Evolutionary conservation across 2,329 filamentous ascomycete genomes (phyloP).

Genomic region (Colletotrichum noveboracense): DNA sequence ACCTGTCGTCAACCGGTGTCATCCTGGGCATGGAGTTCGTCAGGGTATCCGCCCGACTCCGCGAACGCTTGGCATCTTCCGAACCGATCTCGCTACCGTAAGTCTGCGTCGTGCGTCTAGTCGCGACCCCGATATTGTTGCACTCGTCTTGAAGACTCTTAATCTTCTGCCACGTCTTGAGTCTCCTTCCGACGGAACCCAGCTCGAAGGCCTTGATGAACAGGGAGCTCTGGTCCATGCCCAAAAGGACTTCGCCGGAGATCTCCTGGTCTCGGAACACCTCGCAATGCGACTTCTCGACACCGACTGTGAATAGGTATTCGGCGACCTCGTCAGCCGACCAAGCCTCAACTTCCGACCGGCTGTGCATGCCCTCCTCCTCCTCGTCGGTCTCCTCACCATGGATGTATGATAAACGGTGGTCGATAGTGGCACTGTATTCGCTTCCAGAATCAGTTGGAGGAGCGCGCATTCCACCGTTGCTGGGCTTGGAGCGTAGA

Average conservation of each 20-base stretch:
- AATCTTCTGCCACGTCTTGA: slow-evolving; percentile 98
- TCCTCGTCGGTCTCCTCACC: slow-evolving; percentile 96
- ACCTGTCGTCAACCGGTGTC: slow-evolving; percentile 46
- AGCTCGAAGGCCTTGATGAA: slow-evolving; percentile 96
- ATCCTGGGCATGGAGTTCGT: slow-evolving; percentile 51
- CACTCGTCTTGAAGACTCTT: slow-evolving; percentile 90
- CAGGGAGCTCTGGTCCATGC: slow-evolving; percentile 93
- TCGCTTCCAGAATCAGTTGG: slow-evolving; percentile 85
- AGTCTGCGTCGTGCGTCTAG: slow-evolving; percentile 58
- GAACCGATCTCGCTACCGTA: slow-evolving; percentile 65
- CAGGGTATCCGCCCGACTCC: slow-evolving; percentile 65
- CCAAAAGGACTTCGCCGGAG: slow-evolving; percentile 87
- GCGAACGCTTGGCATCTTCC: slow-evolving; percentile 54
- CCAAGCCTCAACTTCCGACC: slow-evolving; percentile 80
- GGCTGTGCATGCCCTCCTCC: slow-evolving; percentile 72
- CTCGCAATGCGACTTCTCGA: slow-evolving; percentile 89
- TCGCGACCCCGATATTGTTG: slow-evolving; percentile 52
- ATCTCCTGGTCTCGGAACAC: slow-evolving; percentile 97
- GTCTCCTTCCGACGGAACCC: slow-evolving; percentile 83
- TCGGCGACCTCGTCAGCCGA: slow-evolving; percentile 83
- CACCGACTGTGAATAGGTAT: slow-evolving; percentile 82
- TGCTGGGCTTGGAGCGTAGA: slow-evolving; percentile 63
- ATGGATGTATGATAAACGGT: slow-evolving; percentile 87
- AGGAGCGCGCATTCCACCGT: slow-evolving; percentile 55
- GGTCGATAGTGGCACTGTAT: slow-evolving; percentile 80